phyloP scores from a whole-genome alignment of 306 rosid species.

The Purshia tridentata region DNA sequence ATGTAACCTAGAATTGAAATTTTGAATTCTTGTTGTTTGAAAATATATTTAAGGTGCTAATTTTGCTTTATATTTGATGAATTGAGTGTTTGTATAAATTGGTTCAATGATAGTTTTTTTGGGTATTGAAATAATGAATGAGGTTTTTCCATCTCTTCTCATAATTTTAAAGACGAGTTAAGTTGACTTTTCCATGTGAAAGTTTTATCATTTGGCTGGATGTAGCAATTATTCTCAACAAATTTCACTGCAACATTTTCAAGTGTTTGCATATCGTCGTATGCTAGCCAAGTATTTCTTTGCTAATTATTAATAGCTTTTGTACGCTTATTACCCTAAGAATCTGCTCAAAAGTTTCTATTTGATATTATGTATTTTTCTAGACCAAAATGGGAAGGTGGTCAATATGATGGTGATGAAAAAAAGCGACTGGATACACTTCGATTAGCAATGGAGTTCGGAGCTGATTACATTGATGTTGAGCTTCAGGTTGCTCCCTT shows the following conservation, averaged over 20 bases:
- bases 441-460: conserved; percentile 69
- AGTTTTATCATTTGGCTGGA: background rate
- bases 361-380: conserved; percentile 24
- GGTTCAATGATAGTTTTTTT: background rate
- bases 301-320: background rate
- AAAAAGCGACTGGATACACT: conserved; percentile 60
- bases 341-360: background rate
- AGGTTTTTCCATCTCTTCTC: background rate
- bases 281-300: background rate
- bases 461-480: conserved; percentile 82
- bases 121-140: background rate
- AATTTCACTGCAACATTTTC: background rate
- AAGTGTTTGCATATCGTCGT: background rate
- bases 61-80: too few species aligned
- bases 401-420: conserved; percentile 81
- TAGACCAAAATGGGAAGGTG: conserved; percentile 92
- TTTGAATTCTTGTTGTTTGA: too few species aligned
- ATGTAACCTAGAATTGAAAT: too few species aligned
- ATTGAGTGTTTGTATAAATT: too few species aligned
- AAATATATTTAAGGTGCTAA: too few species aligned
- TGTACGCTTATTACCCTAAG: conserved; percentile 4
- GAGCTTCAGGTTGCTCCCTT: conserved; percentile 70
- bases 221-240: background rate
- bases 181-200: background rate
- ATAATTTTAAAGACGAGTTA: background rate